Conservation (phyloP, 495 filamentous ascomycete species). For the Penicillium cosmopolitanum region DNA sequence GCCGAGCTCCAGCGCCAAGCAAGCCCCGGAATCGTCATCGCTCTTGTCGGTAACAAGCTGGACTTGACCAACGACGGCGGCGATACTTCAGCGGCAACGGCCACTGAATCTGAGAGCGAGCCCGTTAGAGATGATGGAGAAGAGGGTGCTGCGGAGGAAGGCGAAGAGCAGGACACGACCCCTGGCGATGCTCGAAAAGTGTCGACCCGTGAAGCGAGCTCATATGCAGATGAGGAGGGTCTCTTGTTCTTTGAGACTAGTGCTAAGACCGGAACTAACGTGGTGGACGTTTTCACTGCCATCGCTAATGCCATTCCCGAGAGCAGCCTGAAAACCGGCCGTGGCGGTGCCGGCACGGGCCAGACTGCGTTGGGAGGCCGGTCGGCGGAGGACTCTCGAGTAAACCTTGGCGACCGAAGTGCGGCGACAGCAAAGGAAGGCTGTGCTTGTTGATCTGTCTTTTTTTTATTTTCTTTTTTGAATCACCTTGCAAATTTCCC, state of each 20-base stretch:
- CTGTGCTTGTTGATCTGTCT: constrained; percentile 75
- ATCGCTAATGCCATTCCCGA: constrained; percentile 97
- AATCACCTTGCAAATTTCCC: constrained; percentile 19
- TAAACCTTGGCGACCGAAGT: constrained; percentile 48
- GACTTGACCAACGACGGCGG: constrained; percentile 72
- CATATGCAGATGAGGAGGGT: constrained; percentile 92
- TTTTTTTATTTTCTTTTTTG: constrained; percentile 9
- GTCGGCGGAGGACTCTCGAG: constrained; percentile 46
- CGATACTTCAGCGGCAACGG: constrained; percentile 38
- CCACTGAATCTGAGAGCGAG: constrained; percentile 32
- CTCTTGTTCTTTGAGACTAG: constrained; percentile 97
- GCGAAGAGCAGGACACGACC: constrained; percentile 63
- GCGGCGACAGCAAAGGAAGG: constrained; percentile 77
- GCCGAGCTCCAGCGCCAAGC: constrained; percentile 97
- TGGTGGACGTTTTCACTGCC: constrained; percentile 95
- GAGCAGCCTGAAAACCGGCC: constrained; percentile 86
- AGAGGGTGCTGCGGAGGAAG: constrained; percentile 45
- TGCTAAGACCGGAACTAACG: constrained; percentile 92
- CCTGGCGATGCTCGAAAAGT: constrained; percentile 85
- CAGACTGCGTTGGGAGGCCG: constrained; percentile 46
- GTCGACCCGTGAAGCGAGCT: constrained; percentile 81
- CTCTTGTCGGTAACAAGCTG: constrained; percentile 95
- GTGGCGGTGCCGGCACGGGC: constrained; percentile 64
- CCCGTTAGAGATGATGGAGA: constrained; percentile 38
- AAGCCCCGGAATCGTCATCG: constrained; percentile 96